Base-by-base conservation (phyloP, 805 yeast genomes). In the Yamadazyma paraphyllophila region DNA sequence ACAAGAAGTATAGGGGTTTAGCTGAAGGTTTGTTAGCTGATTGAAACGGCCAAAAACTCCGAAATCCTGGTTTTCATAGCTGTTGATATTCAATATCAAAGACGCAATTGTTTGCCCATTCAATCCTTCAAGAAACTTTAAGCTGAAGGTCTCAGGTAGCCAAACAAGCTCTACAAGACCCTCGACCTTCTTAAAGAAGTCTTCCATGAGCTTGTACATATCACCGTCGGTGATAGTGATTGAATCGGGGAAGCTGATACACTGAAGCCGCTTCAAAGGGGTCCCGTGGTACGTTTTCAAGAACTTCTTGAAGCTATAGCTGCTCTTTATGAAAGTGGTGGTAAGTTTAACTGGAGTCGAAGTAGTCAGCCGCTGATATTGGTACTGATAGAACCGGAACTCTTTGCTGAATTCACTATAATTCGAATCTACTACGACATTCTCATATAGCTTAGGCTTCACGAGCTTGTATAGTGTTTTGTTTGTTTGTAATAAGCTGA, bases 171-270 rank as follows among this genome's bases (percentile, higher is more conserved):
- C 72, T 40, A 48, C 53, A 42, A 62, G 58, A 45, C 53, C 50
- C 10, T 36, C 34, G 43, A 71, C 49, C 1, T 49, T 51, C 1
- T 36, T 39, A 41, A 74, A 63, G 27, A 65, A 66, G 4, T 46
- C 43, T 4, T 50, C 41, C 7, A 75, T 56, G 30, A 44, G 51
- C 26, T 49, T 51, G 20, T 60, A 56, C 34, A 67, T 55, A 4
- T 62, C 63, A 25, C 56, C 49, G 39, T 73, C 74, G 46, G 62
- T 61, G 0, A 65, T 57, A 35, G 67, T 65, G 24, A 73, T 61
- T 17, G 74, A 69, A 48, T 73, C 76, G 0, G 80, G 80, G 4
- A 76, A 51, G 17, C 58, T 56, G 1, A 67, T 54, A 41, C 72
- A 62, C 38, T 61, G 65, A 16, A 76, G 51, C 12, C 54, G 50